Evolutionary conservation across 352 stramenopile genomes (phyloP).

Genomic region (Phytophthora citrophthora): DNA sequence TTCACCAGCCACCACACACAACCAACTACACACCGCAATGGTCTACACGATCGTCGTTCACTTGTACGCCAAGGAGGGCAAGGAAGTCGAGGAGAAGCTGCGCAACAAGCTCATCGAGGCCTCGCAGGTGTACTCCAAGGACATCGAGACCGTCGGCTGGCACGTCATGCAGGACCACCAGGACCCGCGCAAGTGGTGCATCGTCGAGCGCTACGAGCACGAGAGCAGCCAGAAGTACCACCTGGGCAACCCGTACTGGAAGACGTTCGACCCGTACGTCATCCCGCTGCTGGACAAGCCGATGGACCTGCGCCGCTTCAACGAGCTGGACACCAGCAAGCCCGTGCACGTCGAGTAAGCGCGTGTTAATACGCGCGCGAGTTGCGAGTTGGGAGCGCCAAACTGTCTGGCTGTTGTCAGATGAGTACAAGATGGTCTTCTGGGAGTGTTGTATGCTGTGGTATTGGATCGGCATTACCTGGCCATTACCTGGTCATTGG

Average conservation of each 20-base stretch:
- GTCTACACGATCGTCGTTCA: conserved; percentile 47
- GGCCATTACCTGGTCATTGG: not conserved
- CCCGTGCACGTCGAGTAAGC: conserved; percentile 24
- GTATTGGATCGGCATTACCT: not conserved
- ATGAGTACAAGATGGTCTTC: not conserved
- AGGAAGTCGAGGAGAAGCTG: conserved; percentile 45
- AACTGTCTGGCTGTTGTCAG: not conserved
- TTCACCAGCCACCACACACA: conserved; percentile 10
- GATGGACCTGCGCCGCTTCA: conserved; percentile 39
- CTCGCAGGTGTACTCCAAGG: conserved; percentile 43
- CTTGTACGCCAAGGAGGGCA: conserved; percentile 43
- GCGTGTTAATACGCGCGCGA: not conserved
- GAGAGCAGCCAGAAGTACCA: conserved; percentile 43
- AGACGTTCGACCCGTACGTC: conserved; percentile 37
- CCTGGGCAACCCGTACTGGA: conserved; percentile 39
- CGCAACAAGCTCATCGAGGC: conserved; percentile 45
- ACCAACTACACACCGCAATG: conserved; percentile 17
- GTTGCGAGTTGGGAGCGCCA: not conserved
- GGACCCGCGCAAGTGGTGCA: conserved; percentile 43
- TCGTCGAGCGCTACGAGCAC: conserved; percentile 44
- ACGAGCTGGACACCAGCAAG: conserved; percentile 46
- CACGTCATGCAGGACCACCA: conserved; percentile 42
- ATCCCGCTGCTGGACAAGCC: conserved; percentile 35
- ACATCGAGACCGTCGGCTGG: conserved; percentile 36
- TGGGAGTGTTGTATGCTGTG: not conserved